phyloP scores from a whole-genome alignment of 768 basidiomycete genomes.

The Hysterangium stoloniferum region DNA sequence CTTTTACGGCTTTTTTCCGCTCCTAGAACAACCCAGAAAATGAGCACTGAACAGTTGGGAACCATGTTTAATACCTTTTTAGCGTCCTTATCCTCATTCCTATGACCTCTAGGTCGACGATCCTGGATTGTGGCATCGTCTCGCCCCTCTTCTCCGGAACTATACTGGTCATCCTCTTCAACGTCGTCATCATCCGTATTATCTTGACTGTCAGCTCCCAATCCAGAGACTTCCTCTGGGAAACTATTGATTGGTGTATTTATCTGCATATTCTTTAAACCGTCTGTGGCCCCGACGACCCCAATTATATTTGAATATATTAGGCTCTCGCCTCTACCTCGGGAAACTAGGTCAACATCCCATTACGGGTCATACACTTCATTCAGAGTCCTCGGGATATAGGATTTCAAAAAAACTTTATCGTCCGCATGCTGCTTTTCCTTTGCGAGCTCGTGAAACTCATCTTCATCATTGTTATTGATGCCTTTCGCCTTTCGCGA shows the following conservation, averaged over 20 bases:
- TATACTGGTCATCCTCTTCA: constrained; percentile 29
- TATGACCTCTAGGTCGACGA: too few relatives aligned
- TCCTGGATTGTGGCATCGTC: too few relatives aligned
- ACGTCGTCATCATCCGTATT: constrained; percentile 28
- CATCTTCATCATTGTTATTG: constrained; percentile 14
- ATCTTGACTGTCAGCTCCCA: too few relatives aligned
- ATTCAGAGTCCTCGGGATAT: constrained; percentile 87
- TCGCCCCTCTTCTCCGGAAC: constrained; percentile 29
- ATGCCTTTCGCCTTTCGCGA: constrained; percentile 18
- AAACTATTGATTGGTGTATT: too few relatives aligned
- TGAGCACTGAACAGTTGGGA: too few relatives aligned
- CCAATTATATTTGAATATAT: constrained; percentile 90
- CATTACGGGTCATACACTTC: constrained; percentile 94
- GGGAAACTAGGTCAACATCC: constrained; percentile 67
- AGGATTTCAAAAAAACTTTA: constrained; percentile 80
- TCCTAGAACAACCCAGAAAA: too few relatives aligned
- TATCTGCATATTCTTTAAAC: constrained; percentile 15
- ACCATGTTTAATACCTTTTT: too few relatives aligned
- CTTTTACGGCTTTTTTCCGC: too few relatives aligned
- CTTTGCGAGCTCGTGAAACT: constrained; percentile 11
- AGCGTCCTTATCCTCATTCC: too few relatives aligned
- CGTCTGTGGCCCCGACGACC: constrained; percentile 39
- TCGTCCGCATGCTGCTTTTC: constrained; percentile 67
- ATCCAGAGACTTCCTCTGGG: too few relatives aligned
- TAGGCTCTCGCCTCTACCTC: constrained; percentile 62